These are phyloP conservation scores for Aspergillus panamensis DNA, from an alignment of 495 filamentous ascomycete genomes.

Conservation along the genomic window DNA sequence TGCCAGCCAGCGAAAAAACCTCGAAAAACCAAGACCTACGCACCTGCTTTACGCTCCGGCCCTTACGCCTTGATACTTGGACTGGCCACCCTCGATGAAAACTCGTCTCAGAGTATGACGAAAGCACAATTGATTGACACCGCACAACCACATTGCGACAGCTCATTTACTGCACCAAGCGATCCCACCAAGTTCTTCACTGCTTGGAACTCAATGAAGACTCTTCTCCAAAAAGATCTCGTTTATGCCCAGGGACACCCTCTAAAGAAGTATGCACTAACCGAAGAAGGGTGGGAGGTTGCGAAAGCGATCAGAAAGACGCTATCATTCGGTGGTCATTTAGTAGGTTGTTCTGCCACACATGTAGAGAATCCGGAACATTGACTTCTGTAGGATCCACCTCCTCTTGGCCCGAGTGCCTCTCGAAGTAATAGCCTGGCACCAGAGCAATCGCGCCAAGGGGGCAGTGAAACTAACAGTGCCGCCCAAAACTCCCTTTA, in stretches of 20 bases:
- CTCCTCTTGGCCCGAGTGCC: neutral
- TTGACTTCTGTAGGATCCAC: slow-evolving; percentile 11
- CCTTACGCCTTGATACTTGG: slow-evolving; percentile 71
- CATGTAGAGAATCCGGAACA: neutral
- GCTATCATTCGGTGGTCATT: slow-evolving; percentile 19
- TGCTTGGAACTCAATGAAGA: slow-evolving; percentile 85
- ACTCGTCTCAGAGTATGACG: slow-evolving; percentile 54
- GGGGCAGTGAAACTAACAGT: slow-evolving; percentile 9
- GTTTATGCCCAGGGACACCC: slow-evolving; percentile 71
- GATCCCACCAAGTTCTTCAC: slow-evolving; percentile 72
- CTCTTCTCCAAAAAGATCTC: slow-evolving; percentile 67
- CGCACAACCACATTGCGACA: slow-evolving; percentile 70
- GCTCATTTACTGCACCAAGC: slow-evolving; percentile 66
- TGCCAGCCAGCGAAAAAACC: slow-evolving; percentile 58
- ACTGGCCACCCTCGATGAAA: slow-evolving; percentile 57
- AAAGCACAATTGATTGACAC: slow-evolving; percentile 66
- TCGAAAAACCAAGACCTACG: slow-evolving; percentile 64
- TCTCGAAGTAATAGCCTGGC: neutral
- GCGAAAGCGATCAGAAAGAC: slow-evolving; percentile 63
- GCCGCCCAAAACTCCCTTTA: neutral
- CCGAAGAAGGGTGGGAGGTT: slow-evolving; percentile 77
- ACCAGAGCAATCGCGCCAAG: neutral
- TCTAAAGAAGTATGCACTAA: slow-evolving; percentile 63
- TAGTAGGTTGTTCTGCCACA: slow-evolving; percentile 13
- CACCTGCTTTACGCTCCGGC: slow-evolving; percentile 68